Evolutionary conservation across 345 rosid species (phyloP).

Genomic region (Pugionium dolabratum): DNA sequence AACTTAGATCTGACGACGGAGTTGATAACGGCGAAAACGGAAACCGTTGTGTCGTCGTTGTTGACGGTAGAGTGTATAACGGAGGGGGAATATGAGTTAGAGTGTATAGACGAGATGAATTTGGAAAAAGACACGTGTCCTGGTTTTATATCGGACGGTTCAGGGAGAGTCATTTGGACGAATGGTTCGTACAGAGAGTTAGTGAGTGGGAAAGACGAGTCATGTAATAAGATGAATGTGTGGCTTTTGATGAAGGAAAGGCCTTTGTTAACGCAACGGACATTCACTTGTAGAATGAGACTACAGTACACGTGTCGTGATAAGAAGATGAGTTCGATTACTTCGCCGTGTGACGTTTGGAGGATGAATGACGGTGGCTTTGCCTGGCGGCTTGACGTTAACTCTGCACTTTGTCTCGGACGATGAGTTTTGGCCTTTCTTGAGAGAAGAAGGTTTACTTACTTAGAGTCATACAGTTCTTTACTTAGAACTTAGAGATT

Average conservation of each 20-base stretch:
- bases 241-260: slow-evolving; percentile 63
- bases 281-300: slow-evolving; percentile 69
- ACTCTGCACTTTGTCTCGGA: slow-evolving; percentile 59
- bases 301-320: slow-evolving; percentile 54
- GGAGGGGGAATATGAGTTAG: slow-evolving; percentile 42
- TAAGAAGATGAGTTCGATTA: slow-evolving; percentile 50
- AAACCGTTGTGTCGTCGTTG: slow-evolving; percentile 39
- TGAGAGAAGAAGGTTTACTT: too few relatives aligned
- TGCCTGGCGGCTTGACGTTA: slow-evolving; percentile 83
- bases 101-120: slow-evolving; percentile 52
- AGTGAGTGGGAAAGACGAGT: slow-evolving; percentile 41
- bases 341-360: slow-evolving; percentile 80
- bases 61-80: slow-evolving; percentile 68
- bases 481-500: too few relatives aligned
- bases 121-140: slow-evolving; percentile 75
- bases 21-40: slow-evolving; percentile 19
- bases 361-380: slow-evolving; percentile 62
- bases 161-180: slow-evolving; percentile 68
- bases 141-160: slow-evolving; percentile 65
- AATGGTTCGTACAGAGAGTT: slow-evolving; percentile 58
- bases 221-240: slow-evolving; percentile 44
- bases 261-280: slow-evolving; percentile 35
- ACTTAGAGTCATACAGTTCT: too few relatives aligned
- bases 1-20: slow-evolving; percentile 15
- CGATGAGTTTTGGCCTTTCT: slow-evolving; percentile 29